These are phyloP conservation scores for Bothriochloa decipiens DNA, from an alignment of 176 grass and related monocot species.

Conservation along the genomic window DNA sequence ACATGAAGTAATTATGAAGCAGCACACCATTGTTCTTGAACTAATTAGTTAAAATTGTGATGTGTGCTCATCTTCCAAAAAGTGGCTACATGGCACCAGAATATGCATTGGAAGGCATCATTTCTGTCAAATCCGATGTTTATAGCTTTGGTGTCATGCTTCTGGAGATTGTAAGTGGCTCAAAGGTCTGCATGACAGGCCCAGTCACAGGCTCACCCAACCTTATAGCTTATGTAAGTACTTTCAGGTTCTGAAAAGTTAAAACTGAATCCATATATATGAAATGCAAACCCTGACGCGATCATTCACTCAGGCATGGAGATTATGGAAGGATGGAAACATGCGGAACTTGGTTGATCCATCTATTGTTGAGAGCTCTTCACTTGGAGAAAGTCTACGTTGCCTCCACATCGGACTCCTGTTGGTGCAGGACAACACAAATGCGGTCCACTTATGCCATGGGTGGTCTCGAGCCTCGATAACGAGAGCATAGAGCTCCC, in stretches of 20 bases:
- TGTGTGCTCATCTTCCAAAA: background rate
- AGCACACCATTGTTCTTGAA: background rate
- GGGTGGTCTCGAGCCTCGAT: constrained; percentile 40
- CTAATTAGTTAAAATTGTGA: background rate
- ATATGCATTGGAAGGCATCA: constrained; percentile 56
- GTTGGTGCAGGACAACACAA: constrained; percentile 47
- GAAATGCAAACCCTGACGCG: background rate
- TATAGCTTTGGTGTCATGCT: constrained; percentile 51
- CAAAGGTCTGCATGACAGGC: constrained; percentile 20
- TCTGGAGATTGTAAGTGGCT: constrained; percentile 57
- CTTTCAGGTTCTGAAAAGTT: background rate
- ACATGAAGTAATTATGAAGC: background rate
- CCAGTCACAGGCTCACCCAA: background rate
- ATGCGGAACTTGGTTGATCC: constrained; percentile 23
- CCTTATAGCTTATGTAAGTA: constrained; percentile 50
- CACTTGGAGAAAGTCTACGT: constrained; percentile 17
- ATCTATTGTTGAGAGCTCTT: constrained; percentile 9
- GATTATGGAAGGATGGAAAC: constrained; percentile 47
- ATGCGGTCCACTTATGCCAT: constrained; percentile 43
- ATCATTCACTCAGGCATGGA: constrained; percentile 42
- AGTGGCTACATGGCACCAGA: constrained; percentile 66
- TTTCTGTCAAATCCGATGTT: constrained; percentile 53
- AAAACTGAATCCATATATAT: background rate
- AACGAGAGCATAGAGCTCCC: constrained; percentile 35
- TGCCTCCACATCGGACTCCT: constrained; percentile 45